Evolutionary conservation across 2,329 filamentous ascomycete species (phyloP).

Genomic region (Ophiostoma ips): DNA sequence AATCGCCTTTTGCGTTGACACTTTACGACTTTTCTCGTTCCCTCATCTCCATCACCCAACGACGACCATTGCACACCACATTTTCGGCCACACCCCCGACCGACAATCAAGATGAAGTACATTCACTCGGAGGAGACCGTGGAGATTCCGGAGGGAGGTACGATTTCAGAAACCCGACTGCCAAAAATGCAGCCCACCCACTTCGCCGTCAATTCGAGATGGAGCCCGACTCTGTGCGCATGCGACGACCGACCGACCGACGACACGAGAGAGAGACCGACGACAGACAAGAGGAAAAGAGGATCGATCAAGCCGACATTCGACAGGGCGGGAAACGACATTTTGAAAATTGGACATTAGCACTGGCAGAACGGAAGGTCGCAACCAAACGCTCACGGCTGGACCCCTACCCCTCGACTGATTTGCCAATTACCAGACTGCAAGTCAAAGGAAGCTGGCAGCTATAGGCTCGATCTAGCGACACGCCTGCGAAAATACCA

Average conservation of each 20-base stretch:
- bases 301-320: neutral
- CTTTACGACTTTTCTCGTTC: slow-evolving; percentile 6
- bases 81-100: slow-evolving; percentile 22
- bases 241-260: slow-evolving; percentile 1
- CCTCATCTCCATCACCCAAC: slow-evolving; percentile 9
- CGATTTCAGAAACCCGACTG: neutral
- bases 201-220: neutral
- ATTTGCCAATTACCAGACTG: too few relatives aligned
- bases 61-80: slow-evolving; percentile 7
- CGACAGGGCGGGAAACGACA: too few relatives aligned
- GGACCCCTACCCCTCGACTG: too few relatives aligned
- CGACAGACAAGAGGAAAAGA: neutral
- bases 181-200: neutral
- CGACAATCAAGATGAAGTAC: slow-evolving; percentile 81
- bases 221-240: slow-evolving; percentile 2
- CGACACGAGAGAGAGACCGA: neutral
- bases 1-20: slow-evolving; percentile 3
- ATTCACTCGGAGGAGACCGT: slow-evolving; percentile 96
- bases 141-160: slow-evolving; percentile 93
- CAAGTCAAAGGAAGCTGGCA: too few relatives aligned
- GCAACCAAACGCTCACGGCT: too few relatives aligned
- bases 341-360: too few relatives aligned
- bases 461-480: too few relatives aligned
- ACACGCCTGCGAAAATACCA: too few relatives aligned
- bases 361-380: too few relatives aligned